A percentile compares a stretch with the other conserved stretches of the same genome.
phyloP scores from a whole-genome alignment of 75 land plant genomes.

The Cryptomeria japonica region DNA sequence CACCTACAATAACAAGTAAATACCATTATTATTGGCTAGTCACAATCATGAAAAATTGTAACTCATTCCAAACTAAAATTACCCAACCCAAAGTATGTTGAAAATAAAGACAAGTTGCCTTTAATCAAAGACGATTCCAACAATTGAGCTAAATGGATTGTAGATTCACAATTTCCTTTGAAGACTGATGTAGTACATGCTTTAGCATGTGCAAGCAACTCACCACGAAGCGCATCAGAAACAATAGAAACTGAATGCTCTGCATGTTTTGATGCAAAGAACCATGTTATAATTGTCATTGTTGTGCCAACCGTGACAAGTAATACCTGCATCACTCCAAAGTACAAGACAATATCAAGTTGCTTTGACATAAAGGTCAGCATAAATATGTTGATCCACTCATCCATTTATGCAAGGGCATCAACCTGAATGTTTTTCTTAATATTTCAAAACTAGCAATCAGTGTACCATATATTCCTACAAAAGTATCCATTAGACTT shows the following conservation, averaged over 20 bases:
- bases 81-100: neutral
- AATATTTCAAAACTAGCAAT: neutral
- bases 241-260: neutral
- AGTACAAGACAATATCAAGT: neutral
- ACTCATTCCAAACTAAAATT: neutral
- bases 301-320: neutral
- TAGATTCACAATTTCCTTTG: constrained; percentile 15
- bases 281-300: neutral
- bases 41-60: neutral
- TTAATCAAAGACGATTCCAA: constrained; percentile 17
- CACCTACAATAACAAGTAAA: constrained; percentile 33
- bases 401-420: neutral
- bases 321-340: neutral
- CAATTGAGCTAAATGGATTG: constrained; percentile 22
- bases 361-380: neutral
- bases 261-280: constrained; percentile 6
- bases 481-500: neutral
- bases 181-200: constrained; percentile 14
- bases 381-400: neutral
- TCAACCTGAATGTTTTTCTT: neutral
- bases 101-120: constrained; percentile 16
- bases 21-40: neutral
- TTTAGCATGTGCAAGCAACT: constrained; percentile 13
- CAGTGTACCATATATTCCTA: neutral
- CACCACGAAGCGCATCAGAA: neutral